Evolutionary conservation across 2,329 filamentous ascomycete genomes (phyloP).

Genomic region (Sporothrix sp.): DNA sequence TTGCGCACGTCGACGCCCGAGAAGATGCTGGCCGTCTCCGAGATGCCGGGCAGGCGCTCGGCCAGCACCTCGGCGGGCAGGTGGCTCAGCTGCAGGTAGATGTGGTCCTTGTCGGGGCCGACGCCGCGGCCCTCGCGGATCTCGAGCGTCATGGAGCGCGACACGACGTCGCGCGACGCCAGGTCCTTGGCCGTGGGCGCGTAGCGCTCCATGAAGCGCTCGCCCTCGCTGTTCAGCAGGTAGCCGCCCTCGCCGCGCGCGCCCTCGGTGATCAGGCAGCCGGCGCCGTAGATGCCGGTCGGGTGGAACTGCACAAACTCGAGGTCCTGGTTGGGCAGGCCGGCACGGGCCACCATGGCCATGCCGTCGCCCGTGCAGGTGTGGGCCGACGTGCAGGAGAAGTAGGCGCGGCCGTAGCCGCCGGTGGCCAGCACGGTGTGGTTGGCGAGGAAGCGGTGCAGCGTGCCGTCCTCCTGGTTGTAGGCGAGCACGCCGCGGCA

Average conservation of each 20-base stretch:
- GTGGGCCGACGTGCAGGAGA: slow-evolving; percentile 95
- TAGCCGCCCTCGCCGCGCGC: slow-evolving; percentile 97
- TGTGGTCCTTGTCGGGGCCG: slow-evolving; percentile 94
- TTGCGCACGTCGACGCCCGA: slow-evolving; percentile 93
- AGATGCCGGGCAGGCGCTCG: slow-evolving; percentile 96
- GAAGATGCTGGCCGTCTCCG: slow-evolving; percentile 96
- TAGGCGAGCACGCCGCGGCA: slow-evolving; percentile 96
- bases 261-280: slow-evolving; percentile 95
- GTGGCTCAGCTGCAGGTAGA: slow-evolving; percentile 96
- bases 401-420: slow-evolving; percentile 96
- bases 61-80: slow-evolving; percentile 84
- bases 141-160: slow-evolving; percentile 95
- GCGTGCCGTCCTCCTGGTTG: slow-evolving; percentile 96
- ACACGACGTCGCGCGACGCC: slow-evolving; percentile 90
- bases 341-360: slow-evolving; percentile 97
- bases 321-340: slow-evolving; percentile 96
- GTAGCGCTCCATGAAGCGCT: slow-evolving; percentile 99
- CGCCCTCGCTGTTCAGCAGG: slow-evolving; percentile 92
- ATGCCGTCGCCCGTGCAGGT: slow-evolving; percentile 98
- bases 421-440: slow-evolving; percentile 95
- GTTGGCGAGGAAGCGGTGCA: slow-evolving; percentile 93
- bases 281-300: slow-evolving; percentile 96
- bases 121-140: slow-evolving; percentile 97
- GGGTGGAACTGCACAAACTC: slow-evolving; percentile 99
- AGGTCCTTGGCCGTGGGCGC: slow-evolving; percentile 97